Conservation (phyloP, 1,284 basidiomycete species). For the Microbotryum scabiosae region DNA sequence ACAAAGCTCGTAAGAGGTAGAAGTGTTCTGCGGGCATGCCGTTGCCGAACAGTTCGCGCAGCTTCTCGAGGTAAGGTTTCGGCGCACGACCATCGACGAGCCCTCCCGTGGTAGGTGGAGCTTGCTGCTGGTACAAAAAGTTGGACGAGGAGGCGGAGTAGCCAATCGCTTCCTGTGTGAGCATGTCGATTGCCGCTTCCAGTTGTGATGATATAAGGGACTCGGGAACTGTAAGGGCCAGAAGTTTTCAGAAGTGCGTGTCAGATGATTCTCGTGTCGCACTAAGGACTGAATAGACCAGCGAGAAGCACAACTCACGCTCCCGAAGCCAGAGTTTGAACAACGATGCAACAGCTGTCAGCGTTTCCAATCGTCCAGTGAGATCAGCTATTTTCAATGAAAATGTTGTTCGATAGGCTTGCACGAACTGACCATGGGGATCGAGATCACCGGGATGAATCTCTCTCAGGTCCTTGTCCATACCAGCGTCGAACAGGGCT, state of each 20-base stretch:
- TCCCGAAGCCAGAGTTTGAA: constrained; percentile 48
- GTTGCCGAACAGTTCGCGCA: constrained; percentile 21
- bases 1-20: constrained; percentile 25
- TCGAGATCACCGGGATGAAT: constrained; percentile 28
- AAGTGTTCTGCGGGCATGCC: constrained; percentile 25
- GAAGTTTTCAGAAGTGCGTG: too few relatives aligned
- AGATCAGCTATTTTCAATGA: not conserved
- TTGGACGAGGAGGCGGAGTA: constrained; percentile 22
- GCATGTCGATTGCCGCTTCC: constrained; percentile 20
- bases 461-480: constrained; percentile 30
- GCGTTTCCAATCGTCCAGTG: not conserved
- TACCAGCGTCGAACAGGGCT: constrained; percentile 18
- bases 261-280: not conserved
- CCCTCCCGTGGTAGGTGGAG: not conserved
- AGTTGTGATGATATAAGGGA: constrained; percentile 24
- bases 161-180: constrained; percentile 22
- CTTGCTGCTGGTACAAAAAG: constrained; percentile 6
- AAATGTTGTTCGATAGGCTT: constrained; percentile 10
- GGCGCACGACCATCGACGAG: constrained; percentile 10
- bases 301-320: constrained; percentile 37
- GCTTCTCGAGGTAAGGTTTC: constrained; percentile 10
- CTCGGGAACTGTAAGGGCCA: constrained; percentile 28
- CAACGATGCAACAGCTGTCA: constrained; percentile 62
- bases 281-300: not conserved
- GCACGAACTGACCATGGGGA: constrained; percentile 10